Conservation (phyloP, 148 eudicot genomes). For the Rhododendron molle region DNA sequence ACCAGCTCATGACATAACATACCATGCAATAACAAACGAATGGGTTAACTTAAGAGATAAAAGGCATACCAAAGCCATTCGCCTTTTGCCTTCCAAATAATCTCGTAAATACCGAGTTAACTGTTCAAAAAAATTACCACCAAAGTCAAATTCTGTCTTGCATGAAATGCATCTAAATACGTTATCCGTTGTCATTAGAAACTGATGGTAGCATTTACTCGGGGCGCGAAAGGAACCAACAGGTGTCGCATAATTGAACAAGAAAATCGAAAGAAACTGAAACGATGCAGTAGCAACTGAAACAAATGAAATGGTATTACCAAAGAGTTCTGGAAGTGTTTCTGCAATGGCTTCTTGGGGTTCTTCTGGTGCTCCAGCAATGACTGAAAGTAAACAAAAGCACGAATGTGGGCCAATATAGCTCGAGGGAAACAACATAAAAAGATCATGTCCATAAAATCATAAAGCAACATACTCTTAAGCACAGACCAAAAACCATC, state of each 20-base stretch:
- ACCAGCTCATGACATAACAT: not conserved
- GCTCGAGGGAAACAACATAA: not conserved
- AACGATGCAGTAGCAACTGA: conserved; percentile 6
- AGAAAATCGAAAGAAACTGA: not conserved
- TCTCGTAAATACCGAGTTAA: conserved; percentile 83
- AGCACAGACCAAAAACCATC: conserved; percentile 87
- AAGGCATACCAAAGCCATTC: conserved; percentile 84
- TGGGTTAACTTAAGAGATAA: conserved; percentile 5
- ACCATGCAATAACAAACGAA: not conserved
- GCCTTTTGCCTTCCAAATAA: conserved; percentile 84
- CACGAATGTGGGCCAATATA: not conserved
- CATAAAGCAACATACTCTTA: conserved; percentile 56
- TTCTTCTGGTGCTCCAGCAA: conserved; percentile 89
- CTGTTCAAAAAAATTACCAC: conserved; percentile 28
- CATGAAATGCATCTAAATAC: not conserved
- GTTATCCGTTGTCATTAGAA: not conserved
- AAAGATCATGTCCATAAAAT: not conserved
- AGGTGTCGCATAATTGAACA: not conserved
- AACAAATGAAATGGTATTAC: conserved; percentile 31
- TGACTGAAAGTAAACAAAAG: conserved; percentile 51
- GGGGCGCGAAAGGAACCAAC: not conserved
- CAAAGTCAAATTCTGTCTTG: not conserved
- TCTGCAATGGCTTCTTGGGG: conserved; percentile 79
- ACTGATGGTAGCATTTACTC: not conserved
- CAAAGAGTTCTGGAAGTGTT: conserved; percentile 88